phyloP scores from a whole-genome alignment of 306 rosid species.

The Prunus campanulata region DNA sequence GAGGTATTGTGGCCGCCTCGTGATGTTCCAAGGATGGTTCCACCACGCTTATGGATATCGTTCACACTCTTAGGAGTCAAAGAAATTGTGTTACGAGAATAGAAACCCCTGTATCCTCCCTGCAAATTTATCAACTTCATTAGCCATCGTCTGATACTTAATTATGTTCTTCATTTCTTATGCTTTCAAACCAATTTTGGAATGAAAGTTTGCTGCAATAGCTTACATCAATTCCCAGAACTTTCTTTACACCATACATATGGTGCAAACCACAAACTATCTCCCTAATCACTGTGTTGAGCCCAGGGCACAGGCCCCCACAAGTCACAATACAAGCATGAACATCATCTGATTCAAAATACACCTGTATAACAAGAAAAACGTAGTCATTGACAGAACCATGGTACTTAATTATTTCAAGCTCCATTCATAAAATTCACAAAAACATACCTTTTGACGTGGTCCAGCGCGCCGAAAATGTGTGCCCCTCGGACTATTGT shows the following conservation, averaged over 20 bases:
- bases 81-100: conserved; percentile 62
- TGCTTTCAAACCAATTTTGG: neutral
- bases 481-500: conserved; percentile 71
- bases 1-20: conserved; percentile 89
- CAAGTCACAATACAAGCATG: conserved; percentile 90
- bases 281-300: conserved; percentile 96
- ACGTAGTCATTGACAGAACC: conserved; percentile 1
- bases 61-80: conserved; percentile 78
- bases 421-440: conserved; percentile 1
- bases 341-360: conserved; percentile 82
- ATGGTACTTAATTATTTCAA: conserved; percentile 1
- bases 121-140: conserved; percentile 28
- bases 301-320: conserved; percentile 98
- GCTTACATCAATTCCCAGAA: conserved; percentile 75
- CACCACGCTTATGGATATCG: conserved; percentile 94
- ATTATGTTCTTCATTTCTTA: neutral
- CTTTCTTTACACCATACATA: conserved; percentile 88
- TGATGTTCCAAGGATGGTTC: conserved; percentile 84
- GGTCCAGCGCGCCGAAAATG: conserved; percentile 99
- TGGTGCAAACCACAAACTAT: conserved; percentile 79
- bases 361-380: conserved; percentile 52
- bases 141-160: neutral
- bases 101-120: conserved; percentile 97
- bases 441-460: conserved; percentile 63
- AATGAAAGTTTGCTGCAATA: conserved; percentile 1